phyloP scores from a whole-genome alignment of 306 rosid species.

The Benincasa hispida region DNA sequence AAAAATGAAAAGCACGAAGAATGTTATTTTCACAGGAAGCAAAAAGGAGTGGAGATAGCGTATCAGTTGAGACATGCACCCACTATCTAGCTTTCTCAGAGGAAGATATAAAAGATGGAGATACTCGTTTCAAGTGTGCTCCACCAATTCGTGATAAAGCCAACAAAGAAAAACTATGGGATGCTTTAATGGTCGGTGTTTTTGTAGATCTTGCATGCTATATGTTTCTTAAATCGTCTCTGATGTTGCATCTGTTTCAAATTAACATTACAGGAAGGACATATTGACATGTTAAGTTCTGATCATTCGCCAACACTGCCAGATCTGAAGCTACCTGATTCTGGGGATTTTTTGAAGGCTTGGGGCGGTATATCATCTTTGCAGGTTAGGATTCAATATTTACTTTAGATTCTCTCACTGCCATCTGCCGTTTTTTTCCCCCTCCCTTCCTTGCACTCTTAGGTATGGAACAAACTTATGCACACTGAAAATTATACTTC shows the following conservation, averaged over 20 bases:
- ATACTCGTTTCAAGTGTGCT: slow-evolving; percentile 86
- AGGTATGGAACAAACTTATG: not conserved
- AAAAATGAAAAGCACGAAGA: not conserved
- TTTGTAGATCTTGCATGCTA: not conserved
- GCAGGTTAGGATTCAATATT: slow-evolving; percentile 39
- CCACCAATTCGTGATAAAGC: slow-evolving; percentile 78
- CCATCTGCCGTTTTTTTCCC: not conserved
- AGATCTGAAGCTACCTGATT: slow-evolving; percentile 67
- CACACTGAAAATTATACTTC: not conserved
- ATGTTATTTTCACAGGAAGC: slow-evolving; percentile 43
- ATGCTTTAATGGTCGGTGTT: slow-evolving; percentile 53
- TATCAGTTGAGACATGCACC: slow-evolving; percentile 80
- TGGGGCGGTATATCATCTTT: slow-evolving; percentile 95
- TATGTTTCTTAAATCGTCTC: not conserved
- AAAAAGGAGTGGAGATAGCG: slow-evolving; percentile 59
- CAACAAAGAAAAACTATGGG: slow-evolving; percentile 72
- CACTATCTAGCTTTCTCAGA: slow-evolving; percentile 82
- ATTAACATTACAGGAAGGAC: slow-evolving; percentile 47
- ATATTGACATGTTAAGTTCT: slow-evolving; percentile 68
- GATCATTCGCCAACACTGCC: slow-evolving; percentile 93
- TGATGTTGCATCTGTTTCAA: not conserved
- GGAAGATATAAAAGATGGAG: slow-evolving; percentile 66
- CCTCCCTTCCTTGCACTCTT: not conserved
- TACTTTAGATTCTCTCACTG: not conserved
- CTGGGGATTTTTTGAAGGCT: slow-evolving; percentile 78